Evolutionary conservation across 2,329 filamentous ascomycete genomes (phyloP).

Genomic region (Colletotrichum sp.): DNA sequence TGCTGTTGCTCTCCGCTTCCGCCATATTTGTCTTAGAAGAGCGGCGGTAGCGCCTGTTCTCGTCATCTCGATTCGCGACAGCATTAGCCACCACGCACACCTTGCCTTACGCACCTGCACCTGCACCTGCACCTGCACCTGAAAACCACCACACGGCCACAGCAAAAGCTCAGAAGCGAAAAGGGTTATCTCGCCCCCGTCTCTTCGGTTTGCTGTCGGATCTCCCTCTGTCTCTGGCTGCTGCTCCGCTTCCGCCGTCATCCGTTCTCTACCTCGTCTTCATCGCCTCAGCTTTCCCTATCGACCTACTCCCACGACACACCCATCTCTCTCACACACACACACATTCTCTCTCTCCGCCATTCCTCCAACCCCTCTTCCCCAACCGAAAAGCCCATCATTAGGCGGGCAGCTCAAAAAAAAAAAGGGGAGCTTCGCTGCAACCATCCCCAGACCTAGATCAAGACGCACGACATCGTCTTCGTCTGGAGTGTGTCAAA

Average conservation of each 20-base stretch:
- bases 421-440: background rate
- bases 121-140: background rate
- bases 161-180: background rate
- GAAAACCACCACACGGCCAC: background rate
- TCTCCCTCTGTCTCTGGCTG: background rate
- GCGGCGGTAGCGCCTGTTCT: slow-evolving; percentile 5
- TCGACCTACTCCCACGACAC: background rate
- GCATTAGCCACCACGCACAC: background rate
- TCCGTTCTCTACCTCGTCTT: slow-evolving; percentile 6
- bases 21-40: slow-evolving; percentile 15
- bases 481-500: slow-evolving; percentile 22
- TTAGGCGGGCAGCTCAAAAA: background rate
- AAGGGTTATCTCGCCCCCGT: background rate
- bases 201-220: background rate
- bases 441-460: slow-evolving; percentile 2
- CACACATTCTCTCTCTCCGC: background rate
- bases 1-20: background rate
- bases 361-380: background rate
- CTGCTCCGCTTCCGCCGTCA: slow-evolving; percentile 11
- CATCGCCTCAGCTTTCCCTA: background rate
- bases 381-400: background rate
- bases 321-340: too few relatives aligned
- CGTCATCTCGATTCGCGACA: slow-evolving; percentile 16
- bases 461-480: slow-evolving; percentile 15
- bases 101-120: background rate